These are phyloP conservation scores for Neonothopanus nambi DNA, from an alignment of 1,284 basidiomycete species.

Conservation along the genomic window DNA sequence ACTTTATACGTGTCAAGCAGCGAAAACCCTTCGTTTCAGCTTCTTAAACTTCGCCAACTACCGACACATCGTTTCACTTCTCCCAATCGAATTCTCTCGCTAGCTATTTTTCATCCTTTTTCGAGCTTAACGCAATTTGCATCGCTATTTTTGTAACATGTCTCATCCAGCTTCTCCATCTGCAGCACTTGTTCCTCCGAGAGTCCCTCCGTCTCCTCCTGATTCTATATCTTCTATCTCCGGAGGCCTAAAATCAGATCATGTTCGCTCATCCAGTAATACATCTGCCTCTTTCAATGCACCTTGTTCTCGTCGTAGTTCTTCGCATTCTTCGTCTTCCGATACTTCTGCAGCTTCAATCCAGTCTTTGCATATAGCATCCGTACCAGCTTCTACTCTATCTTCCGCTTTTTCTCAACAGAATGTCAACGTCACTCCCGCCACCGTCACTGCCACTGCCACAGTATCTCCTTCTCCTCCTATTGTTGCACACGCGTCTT, in stretches of 20 bases:
- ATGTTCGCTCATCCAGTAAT: slow-evolving; percentile 1
- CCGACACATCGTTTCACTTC: too few species aligned
- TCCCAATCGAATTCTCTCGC: slow-evolving; percentile 3
- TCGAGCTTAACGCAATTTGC: slow-evolving; percentile 10
- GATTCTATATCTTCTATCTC: slow-evolving; percentile 1
- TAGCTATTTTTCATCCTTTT: slow-evolving; percentile 8
- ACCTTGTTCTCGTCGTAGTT: slow-evolving; percentile 13
- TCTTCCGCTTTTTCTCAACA: not conserved
- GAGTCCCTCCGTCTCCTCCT: slow-evolving; percentile 12
- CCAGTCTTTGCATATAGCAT: slow-evolving; percentile 16
- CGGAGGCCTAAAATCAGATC: too few species aligned
- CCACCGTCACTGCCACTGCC: too few species aligned
- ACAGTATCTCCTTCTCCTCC: too few species aligned
- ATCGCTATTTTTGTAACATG: slow-evolving; percentile 16
- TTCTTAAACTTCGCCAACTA: not conserved
- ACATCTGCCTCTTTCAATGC: not conserved
- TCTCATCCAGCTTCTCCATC: slow-evolving; percentile 6
- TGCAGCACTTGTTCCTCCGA: not conserved
- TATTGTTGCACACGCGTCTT: not conserved
- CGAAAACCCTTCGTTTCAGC: not conserved
- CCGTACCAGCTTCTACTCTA: slow-evolving; percentile 14
- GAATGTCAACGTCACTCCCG: too few species aligned
- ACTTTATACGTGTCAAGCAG: slow-evolving; percentile 5
- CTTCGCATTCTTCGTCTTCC: slow-evolving; percentile 13
- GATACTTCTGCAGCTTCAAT: slow-evolving; percentile 16